phyloP scores from a whole-genome alignment of 192 early-diverging fungal genomes.

The Pecoramyces ruminantium region DNA sequence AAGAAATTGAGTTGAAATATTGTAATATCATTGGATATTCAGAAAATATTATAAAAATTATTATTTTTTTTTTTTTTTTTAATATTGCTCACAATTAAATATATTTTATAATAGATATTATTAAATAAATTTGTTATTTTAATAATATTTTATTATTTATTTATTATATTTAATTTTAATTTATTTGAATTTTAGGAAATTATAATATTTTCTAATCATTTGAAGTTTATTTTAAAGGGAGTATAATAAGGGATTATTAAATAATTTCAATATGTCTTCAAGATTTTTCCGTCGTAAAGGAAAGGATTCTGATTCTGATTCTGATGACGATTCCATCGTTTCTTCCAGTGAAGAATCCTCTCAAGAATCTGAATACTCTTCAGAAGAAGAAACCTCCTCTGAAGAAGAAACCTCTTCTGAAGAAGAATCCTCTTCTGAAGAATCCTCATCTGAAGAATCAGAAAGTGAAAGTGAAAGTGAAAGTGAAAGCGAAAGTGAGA shows the following conservation, averaged over 20 bases:
- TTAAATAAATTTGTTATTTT: neutral
- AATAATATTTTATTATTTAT: neutral
- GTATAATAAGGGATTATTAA: neutral
- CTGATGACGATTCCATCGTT: conserved; percentile 14
- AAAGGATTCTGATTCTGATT: conserved; percentile 9
- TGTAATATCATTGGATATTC: neutral
- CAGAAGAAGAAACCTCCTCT: conserved; percentile 6
- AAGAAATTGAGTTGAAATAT: neutral
- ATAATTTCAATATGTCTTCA: neutral
- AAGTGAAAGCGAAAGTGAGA: neutral
- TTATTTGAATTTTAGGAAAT: neutral
- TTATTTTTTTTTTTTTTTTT: neutral
- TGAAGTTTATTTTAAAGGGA: neutral
- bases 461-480: conserved; percentile 1
- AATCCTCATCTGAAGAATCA: neutral
- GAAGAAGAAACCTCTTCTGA: conserved; percentile 7
- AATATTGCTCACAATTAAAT: neutral
- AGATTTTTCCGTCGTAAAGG: neutral
- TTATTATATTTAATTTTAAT: neutral
- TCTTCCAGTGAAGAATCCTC: conserved; percentile 12
- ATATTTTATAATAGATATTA: neutral
- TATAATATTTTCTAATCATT: neutral
- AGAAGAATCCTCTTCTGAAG: conserved; percentile 13
- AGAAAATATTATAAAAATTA: neutral
- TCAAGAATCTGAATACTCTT: conserved; percentile 3